Conservation (phyloP, 768 basidiomycete genomes). For the Hygrophoropsis aurantiaca region DNA sequence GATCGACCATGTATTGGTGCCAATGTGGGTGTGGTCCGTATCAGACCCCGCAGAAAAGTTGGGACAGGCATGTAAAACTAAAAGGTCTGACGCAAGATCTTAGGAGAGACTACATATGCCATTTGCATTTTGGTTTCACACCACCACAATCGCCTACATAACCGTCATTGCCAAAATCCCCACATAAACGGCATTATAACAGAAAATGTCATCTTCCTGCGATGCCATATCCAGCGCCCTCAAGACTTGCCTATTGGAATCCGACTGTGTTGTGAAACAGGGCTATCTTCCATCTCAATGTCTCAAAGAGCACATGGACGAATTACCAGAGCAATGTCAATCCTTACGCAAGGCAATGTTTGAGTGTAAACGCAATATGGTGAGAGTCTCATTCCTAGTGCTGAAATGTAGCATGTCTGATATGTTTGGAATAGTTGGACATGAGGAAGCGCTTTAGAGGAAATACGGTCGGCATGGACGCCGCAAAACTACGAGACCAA, state of each 20-base stretch:
- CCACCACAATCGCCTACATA: background rate
- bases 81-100: conserved; percentile 12
- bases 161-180: background rate
- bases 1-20: conserved; percentile 67
- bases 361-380: conserved; percentile 91
- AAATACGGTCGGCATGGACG: conserved; percentile 57
- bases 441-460: conserved; percentile 85
- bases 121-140: background rate
- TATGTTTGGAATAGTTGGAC: conserved; percentile 52
- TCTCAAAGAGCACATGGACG: conserved; percentile 67
- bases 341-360: conserved; percentile 78
- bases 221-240: conserved; percentile 73
- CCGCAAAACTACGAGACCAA: conserved; percentile 11
- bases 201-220: conserved; percentile 77
- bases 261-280: conserved; percentile 84
- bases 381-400: conserved; percentile 33
- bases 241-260: conserved; percentile 80
- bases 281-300: conserved; percentile 83
- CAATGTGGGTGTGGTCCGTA: conserved; percentile 48
- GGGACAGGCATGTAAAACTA: conserved; percentile 27
- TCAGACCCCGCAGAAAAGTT: conserved; percentile 42
- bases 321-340: conserved; percentile 81
- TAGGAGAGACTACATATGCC: too few relatives aligned
- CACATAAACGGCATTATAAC: background rate
- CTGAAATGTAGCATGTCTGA: background rate